These are phyloP conservation scores for Gamarada debralockiae DNA, from an alignment of 495 filamentous ascomycete genomes.

Conservation along the genomic window DNA sequence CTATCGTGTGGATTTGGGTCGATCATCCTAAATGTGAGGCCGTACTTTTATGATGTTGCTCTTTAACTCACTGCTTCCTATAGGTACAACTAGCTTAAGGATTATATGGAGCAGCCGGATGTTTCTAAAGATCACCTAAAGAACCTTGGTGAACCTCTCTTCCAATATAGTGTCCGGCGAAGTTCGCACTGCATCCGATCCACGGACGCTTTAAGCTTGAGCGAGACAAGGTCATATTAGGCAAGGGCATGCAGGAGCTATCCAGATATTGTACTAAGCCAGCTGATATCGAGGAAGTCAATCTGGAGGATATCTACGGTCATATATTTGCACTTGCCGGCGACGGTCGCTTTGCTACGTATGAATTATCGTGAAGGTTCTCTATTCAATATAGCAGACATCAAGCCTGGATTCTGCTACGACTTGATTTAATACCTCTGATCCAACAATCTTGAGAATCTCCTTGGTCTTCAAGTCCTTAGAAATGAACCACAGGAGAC, in stretches of 20 bases:
- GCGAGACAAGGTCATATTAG: not conserved
- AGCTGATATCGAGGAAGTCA: not conserved
- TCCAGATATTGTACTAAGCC: not conserved
- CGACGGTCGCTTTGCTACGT: not conserved
- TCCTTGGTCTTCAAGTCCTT: too few species aligned
- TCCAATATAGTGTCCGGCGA: too few species aligned
- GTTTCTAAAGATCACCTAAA: too few species aligned
- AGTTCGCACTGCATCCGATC: not conserved
- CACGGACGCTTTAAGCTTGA: not conserved
- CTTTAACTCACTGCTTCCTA: too few species aligned
- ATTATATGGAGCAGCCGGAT: too few species aligned
- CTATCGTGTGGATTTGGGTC: too few species aligned
- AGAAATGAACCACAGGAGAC: too few species aligned
- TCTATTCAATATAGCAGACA: not conserved
- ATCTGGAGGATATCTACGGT: not conserved
- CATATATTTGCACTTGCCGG: not conserved
- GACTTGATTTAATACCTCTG: not conserved
- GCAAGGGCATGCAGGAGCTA: not conserved
- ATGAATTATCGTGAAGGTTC: not conserved
- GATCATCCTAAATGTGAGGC: too few species aligned
- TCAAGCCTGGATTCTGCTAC: not conserved
- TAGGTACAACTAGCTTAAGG: too few species aligned
- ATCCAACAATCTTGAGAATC: too few species aligned
- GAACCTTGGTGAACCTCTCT: too few species aligned
- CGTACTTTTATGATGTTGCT: too few species aligned